Evolutionary conservation across 2,329 filamentous ascomycete genomes (phyloP).

Genomic region (Mycosphaerella sp.): DNA sequence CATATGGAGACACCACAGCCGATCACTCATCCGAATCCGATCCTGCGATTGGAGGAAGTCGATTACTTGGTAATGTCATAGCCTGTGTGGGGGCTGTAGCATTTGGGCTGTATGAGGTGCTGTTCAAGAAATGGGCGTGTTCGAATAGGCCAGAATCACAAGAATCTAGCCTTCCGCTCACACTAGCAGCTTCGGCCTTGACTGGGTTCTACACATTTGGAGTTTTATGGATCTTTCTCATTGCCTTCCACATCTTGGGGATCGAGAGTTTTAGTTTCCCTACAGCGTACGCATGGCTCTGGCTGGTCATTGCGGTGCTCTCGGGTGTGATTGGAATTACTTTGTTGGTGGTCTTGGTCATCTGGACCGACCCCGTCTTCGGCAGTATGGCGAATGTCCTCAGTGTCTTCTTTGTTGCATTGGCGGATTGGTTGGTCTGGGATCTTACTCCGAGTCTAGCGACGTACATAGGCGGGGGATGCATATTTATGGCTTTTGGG

Average conservation of each 20-base stretch:
- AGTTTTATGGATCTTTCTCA: slow-evolving; percentile 28
- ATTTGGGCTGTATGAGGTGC: slow-evolving; percentile 34
- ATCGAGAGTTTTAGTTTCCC: slow-evolving; percentile 30
- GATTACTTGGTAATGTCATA: slow-evolving; percentile 31
- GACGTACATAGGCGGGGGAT: slow-evolving; percentile 29
- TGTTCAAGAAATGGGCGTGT: slow-evolving; percentile 35
- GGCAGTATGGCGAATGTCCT: slow-evolving; percentile 33
- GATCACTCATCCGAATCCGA: slow-evolving; percentile 17
- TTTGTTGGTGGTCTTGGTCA: slow-evolving; percentile 30
- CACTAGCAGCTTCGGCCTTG: slow-evolving; percentile 29
- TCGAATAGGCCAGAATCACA: slow-evolving; percentile 25
- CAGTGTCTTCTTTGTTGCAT: slow-evolving; percentile 31
- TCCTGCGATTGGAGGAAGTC: slow-evolving; percentile 23
- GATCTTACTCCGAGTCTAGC: slow-evolving; percentile 27
- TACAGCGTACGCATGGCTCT: slow-evolving; percentile 24
- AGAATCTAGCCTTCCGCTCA: slow-evolving; percentile 27
- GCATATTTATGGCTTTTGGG: slow-evolving; percentile 31
- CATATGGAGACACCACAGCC: slow-evolving; percentile 32
- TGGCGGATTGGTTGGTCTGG: slow-evolving; percentile 34
- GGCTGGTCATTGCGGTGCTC: slow-evolving; percentile 29
- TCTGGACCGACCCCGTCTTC: slow-evolving; percentile 34
- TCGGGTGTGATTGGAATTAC: slow-evolving; percentile 30
- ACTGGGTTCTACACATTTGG: slow-evolving; percentile 32
- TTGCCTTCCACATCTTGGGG: slow-evolving; percentile 29
- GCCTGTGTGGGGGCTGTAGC: slow-evolving; percentile 30